Conservation (phyloP, 805 yeast genomes). For the Yamadazyma sp. region DNA sequence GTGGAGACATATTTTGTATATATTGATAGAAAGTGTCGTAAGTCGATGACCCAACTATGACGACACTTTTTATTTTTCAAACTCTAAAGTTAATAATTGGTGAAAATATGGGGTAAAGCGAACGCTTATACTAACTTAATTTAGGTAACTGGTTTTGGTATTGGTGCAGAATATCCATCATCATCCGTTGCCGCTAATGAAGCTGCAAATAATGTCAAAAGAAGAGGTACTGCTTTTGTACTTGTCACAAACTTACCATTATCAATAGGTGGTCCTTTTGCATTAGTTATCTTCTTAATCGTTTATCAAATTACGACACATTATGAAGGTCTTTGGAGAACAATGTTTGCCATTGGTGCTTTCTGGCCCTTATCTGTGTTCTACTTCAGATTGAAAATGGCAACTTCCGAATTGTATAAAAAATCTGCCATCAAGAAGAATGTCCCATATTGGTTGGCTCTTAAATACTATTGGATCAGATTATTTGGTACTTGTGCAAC, state of each 20-base stretch:
- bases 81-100: too few relatives aligned
- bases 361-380: constrained; percentile 72
- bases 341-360: constrained; percentile 61
- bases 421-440: constrained; percentile 57
- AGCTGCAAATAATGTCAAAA: constrained; percentile 61
- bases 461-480: constrained; percentile 67
- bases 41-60: too few relatives aligned
- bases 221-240: constrained; percentile 64
- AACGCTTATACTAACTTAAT: too few relatives aligned
- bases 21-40: too few relatives aligned
- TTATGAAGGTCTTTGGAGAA: constrained; percentile 63
- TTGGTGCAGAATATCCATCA: constrained; percentile 76
- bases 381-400: constrained; percentile 69
- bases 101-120: too few relatives aligned
- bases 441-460: constrained; percentile 53
- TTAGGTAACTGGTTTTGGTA: constrained; percentile 76
- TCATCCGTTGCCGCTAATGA: constrained; percentile 68
- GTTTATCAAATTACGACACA: constrained; percentile 55
- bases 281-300: constrained; percentile 62
- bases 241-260: constrained; percentile 72
- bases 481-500: constrained; percentile 68
- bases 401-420: constrained; percentile 60
- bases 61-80: too few relatives aligned
- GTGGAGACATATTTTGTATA: too few relatives aligned
- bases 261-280: constrained; percentile 78